These are phyloP conservation scores for Lagenaria siceraria DNA, from an alignment of 306 rosid genomes.

Conservation along the genomic window DNA sequence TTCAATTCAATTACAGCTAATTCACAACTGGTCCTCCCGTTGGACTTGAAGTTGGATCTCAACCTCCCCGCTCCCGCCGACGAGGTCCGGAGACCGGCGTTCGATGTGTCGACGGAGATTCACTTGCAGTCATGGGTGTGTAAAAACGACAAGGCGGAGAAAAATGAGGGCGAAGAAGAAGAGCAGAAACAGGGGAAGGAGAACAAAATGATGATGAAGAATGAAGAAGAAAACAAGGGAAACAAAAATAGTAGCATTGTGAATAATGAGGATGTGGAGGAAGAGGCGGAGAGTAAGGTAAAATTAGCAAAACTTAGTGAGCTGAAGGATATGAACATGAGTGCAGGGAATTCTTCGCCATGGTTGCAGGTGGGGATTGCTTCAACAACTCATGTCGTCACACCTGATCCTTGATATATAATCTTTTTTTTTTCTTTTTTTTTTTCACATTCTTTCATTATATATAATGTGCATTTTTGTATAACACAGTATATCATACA, in stretches of 20 bases:
- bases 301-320: conserved; percentile 83
- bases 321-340: conserved; percentile 49
- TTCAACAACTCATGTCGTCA: conserved; percentile 52
- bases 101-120: conserved; percentile 34
- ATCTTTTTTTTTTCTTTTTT: not conserved
- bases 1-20: not conserved
- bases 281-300: conserved; percentile 63
- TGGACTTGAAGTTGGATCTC: conserved; percentile 72
- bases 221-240: conserved; percentile 7
- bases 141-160: conserved; percentile 17
- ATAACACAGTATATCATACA: not conserved
- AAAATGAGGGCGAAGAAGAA: conserved; percentile 12
- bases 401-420: conserved; percentile 23
- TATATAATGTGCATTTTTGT: not conserved
- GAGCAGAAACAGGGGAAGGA: not conserved
- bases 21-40: not conserved
- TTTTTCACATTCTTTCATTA: not conserved
- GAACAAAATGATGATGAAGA: not conserved
- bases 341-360: conserved; percentile 51
- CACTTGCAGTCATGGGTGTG: conserved; percentile 53
- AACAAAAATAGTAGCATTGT: conserved; percentile 14
- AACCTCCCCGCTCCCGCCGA: conserved; percentile 58
- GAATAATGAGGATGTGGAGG: conserved; percentile 24
- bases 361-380: conserved; percentile 96
- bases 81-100: conserved; percentile 5